Evolutionary conservation across 176 grass and related monocot species (phyloP).

Genomic region (bread wheat (Triticum aestivum)): IWGSC_CS_RefSeq_v2.1 NC_057801.1:607712532-607713031

Average conservation of each 20-base stretch:
- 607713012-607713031: neutral
- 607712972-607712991: neutral
- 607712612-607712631: no score
- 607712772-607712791: neutral
- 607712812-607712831: neutral
- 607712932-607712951: neutral
- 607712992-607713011: neutral
- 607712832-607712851: neutral
- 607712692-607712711: neutral
- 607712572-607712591: no score
- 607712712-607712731: neutral
- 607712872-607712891: neutral
- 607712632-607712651: neutral
- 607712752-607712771: neutral
- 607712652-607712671: no score
- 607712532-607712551: no score
- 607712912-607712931: no score
- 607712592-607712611: no score
- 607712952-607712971: neutral
- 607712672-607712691: constrained; percentile 4
- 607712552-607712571: no score
- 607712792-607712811: constrained; percentile 14
- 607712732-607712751: neutral
- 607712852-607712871: neutral
- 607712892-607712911: no score